Conservation (phyloP, 2,329 filamentous ascomycete genomes). For the Fusarium tanahbumbuense region DNA sequence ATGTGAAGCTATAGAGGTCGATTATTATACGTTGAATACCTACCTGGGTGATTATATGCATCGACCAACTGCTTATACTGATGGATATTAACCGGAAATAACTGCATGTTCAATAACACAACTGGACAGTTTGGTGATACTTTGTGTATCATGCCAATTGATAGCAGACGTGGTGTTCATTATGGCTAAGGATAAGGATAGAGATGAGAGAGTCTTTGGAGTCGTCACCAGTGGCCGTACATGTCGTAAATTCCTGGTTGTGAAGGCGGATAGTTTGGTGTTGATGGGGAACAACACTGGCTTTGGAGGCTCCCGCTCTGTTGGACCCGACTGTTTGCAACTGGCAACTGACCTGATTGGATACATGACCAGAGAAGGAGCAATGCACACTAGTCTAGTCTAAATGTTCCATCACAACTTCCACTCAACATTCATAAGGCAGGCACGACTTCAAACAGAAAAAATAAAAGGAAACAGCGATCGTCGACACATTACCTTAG, state of each 20-base stretch:
- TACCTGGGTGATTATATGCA: neutral
- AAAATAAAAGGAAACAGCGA: conserved; percentile 3
- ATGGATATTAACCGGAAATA: neutral
- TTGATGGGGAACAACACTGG: conserved; percentile 6
- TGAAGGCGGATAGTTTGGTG: neutral
- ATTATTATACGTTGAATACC: neutral
- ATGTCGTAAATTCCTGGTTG: neutral
- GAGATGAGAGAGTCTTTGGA: neutral
- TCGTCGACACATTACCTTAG: neutral
- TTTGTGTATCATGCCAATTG: neutral
- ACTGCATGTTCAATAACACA: neutral
- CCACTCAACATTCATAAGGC: neutral
- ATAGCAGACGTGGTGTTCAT: neutral
- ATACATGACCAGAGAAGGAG: conserved; percentile 8
- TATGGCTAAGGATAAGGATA: neutral
- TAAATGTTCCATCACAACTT: neutral
- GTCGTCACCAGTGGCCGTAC: neutral
- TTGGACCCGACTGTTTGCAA: conserved; percentile 23
- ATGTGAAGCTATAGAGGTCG: conserved; percentile 7
- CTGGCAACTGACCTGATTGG: conserved; percentile 19
- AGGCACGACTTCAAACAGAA: neutral
- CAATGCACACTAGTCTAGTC: conserved; percentile 6
- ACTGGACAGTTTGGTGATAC: neutral
- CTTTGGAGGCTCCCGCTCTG: conserved; percentile 16
- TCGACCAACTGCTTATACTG: neutral